Conservation (phyloP, 1,284 basidiomycete genomes). For the Apiotrichum brassicae region DNA sequence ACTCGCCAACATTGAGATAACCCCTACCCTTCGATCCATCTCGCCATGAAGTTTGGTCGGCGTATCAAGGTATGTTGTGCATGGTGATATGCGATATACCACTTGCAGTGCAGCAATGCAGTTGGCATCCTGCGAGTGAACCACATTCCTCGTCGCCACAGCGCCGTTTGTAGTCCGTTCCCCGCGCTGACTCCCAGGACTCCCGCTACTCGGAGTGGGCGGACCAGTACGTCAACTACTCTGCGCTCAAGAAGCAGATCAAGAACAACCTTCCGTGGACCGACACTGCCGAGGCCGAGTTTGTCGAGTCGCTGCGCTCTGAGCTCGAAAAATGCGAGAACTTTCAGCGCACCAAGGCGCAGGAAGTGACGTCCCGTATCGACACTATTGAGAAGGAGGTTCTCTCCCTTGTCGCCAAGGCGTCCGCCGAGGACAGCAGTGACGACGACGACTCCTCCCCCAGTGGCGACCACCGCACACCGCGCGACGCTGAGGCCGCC, state of each 20-base stretch:
- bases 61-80: slow-evolving; percentile 71
- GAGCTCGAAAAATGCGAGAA: slow-evolving; percentile 94
- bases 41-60: slow-evolving; percentile 75
- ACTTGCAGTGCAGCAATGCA: too few species aligned
- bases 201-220: slow-evolving; percentile 85
- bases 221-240: slow-evolving; percentile 84
- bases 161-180: too few species aligned
- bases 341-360: slow-evolving; percentile 88
- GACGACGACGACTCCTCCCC: slow-evolving; percentile 41
- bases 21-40: too few species aligned
- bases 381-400: slow-evolving; percentile 72
- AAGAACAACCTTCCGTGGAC: slow-evolving; percentile 63
- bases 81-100: too few species aligned
- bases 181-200: slow-evolving; percentile 51
- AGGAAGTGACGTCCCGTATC: slow-evolving; percentile 74
- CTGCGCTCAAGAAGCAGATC: slow-evolving; percentile 77
- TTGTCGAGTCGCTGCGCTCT: slow-evolving; percentile 67
- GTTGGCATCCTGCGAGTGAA: too few species aligned
- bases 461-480: slow-evolving; percentile 14
- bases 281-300: slow-evolving; percentile 70
- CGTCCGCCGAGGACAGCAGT: slow-evolving; percentile 30
- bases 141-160: too few species aligned
- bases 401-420: slow-evolving; percentile 58
- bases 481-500: slow-evolving; percentile 31
- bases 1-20: too few species aligned